Percentiles rank a stretch among this genome's conserved stretches.
Conservation (phyloP, 2,329 filamentous ascomycete genomes). For the Xylariaceae sp. region DNA sequence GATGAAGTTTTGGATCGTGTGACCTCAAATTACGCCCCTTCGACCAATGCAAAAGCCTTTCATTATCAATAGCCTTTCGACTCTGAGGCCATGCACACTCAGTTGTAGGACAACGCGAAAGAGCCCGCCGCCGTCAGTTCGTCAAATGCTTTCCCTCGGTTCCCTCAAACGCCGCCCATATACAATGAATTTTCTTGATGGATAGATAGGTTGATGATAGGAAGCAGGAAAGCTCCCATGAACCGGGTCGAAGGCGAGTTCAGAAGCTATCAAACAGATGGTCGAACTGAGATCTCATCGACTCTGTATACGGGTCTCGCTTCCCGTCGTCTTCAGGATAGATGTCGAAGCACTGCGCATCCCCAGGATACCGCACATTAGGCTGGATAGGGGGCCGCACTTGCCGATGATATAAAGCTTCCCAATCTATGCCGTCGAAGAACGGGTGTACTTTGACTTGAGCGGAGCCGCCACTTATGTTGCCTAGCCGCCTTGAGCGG, state of each 20-base stretch:
- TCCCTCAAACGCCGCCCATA: no score
- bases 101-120: no score
- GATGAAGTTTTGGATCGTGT: no score
- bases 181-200: no score
- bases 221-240: not conserved
- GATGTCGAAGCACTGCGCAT: conserved; percentile 76
- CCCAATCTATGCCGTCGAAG: conserved; percentile 71
- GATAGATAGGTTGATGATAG: no score
- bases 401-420: conserved; percentile 62
- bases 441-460: conserved; percentile 73
- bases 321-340: conserved; percentile 73
- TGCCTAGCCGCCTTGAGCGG: conserved; percentile 72
- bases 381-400: conserved; percentile 69
- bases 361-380: conserved; percentile 67
- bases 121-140: no score
- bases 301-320: conserved; percentile 63
- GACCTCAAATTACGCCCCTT: no score
- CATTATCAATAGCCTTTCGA: no score
- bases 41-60: no score
- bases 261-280: conserved; percentile 68
- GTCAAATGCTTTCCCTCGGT: no score
- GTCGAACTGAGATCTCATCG: conserved; percentile 67
- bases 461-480: conserved; percentile 69
- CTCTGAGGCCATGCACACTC: no score
- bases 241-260: not conserved